Percentiles rank a stretch among this genome's conserved stretches.
Conservation (phyloP, 2,329 filamentous ascomycete species). For the Penicillium sclerotigenum region DNA sequence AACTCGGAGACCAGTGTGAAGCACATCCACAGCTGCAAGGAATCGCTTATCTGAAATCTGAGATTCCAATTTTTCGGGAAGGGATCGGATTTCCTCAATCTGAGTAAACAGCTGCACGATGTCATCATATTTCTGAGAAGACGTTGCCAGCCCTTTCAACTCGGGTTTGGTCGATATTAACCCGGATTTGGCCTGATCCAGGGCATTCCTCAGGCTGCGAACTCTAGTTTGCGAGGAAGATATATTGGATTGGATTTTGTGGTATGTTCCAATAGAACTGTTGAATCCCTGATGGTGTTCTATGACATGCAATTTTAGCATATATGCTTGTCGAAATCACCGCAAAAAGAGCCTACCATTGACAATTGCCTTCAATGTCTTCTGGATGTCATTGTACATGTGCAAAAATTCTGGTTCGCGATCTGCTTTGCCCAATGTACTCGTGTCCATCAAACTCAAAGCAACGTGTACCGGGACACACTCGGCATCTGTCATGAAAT, state of each 20-base stretch:
- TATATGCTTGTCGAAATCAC: background rate
- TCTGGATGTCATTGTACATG: conserved; percentile 84
- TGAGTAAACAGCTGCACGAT: conserved; percentile 79
- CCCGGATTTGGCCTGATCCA: conserved; percentile 74
- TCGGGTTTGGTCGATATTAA: conserved; percentile 85
- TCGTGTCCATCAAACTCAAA: conserved; percentile 89
- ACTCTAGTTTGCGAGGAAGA: conserved; percentile 84
- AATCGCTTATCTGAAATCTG: conserved; percentile 96
- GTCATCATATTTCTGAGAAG: conserved; percentile 86
- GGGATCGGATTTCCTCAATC: conserved; percentile 80
- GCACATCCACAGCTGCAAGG: conserved; percentile 82
- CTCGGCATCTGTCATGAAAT: conserved; percentile 81
- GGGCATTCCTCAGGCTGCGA: conserved; percentile 74
- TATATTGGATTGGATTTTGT: conserved; percentile 95
- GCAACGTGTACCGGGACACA: conserved; percentile 92
- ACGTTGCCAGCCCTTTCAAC: conserved; percentile 80
- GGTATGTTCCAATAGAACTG: conserved; percentile 96
- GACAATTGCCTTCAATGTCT: conserved; percentile 87
- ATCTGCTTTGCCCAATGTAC: conserved; percentile 86
- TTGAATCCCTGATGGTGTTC: conserved; percentile 99
- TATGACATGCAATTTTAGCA: conserved; percentile 25
- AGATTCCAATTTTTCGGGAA: conserved; percentile 90
- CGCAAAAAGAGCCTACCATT: conserved; percentile 55
- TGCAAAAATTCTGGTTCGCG: conserved; percentile 81
- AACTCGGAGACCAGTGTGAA: conserved; percentile 81